Conservation (phyloP, 371 early-diverging fungal species). For the Mucor ambiguus region DNA sequence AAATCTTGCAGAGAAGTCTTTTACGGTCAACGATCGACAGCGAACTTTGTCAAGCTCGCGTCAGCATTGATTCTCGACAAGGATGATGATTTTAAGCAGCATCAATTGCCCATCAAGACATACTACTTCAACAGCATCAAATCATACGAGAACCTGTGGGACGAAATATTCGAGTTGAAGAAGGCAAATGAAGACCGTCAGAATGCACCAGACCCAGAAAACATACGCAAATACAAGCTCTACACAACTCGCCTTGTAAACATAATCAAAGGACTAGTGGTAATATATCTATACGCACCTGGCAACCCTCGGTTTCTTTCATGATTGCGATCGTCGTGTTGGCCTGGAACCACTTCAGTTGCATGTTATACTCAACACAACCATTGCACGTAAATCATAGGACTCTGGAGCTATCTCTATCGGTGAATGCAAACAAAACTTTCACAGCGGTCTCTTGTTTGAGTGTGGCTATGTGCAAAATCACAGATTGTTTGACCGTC, state of each 20-base stretch:
- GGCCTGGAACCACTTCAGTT: background rate
- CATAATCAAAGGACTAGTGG: conserved; percentile 38
- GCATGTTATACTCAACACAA: background rate
- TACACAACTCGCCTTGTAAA: conserved; percentile 15
- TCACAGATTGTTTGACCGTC: conserved; percentile 52
- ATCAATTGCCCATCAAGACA: conserved; percentile 22
- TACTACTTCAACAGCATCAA: conserved; percentile 41
- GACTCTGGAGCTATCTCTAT: conserved; percentile 23
- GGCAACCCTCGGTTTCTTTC: conserved; percentile 1
- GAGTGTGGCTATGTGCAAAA: conserved; percentile 54
- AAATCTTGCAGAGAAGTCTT: background rate
- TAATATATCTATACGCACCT: conserved; percentile 8
- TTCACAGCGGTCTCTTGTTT: conserved; percentile 51
- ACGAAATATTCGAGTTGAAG: conserved; percentile 34
- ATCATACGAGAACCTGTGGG: conserved; percentile 32
- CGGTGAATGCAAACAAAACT: conserved; percentile 34
- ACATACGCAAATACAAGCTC: conserved; percentile 17
- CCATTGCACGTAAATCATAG: conserved; percentile 12
- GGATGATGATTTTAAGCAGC: conserved; percentile 18
- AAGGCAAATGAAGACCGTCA: background rate
- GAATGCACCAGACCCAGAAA: background rate
- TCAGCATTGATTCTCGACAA: conserved; percentile 32
- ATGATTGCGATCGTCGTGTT: background rate
- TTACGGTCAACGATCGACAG: conserved; percentile 30
- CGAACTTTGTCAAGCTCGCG: conserved; percentile 33